Evolutionary conservation across 208 protist species (phyloP).

Genomic region (Trypanosomatidae sp.): DNA sequence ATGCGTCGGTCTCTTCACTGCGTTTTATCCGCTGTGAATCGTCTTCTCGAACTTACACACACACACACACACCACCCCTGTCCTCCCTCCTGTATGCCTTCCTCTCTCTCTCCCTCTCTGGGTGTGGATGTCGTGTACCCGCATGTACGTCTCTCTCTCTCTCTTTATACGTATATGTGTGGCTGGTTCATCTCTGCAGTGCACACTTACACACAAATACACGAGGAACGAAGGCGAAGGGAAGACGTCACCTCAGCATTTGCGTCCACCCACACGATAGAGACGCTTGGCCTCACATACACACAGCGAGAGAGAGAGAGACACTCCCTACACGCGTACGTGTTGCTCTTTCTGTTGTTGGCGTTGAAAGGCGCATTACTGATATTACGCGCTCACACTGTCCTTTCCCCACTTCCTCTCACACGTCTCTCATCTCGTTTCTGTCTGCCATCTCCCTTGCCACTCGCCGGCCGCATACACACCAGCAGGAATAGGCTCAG

Average conservation of each 20-base stretch:
- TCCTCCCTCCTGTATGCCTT: not conserved
- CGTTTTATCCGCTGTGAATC: not conserved
- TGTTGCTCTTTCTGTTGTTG: not conserved
- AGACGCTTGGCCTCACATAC: not conserved
- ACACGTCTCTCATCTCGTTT: not conserved
- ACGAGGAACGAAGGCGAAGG: not conserved
- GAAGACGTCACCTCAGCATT: not conserved
- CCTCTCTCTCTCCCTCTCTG: not conserved
- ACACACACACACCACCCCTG: not conserved
- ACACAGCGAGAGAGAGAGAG: too few species aligned
- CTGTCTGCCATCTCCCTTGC: not conserved
- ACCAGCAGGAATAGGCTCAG: not conserved
- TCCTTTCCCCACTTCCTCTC: not conserved
- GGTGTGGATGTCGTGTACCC: not conserved
- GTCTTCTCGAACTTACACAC: not conserved
- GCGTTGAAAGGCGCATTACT: not conserved
- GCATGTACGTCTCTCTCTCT: not conserved
- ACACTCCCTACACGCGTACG: not conserved
- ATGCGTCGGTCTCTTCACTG: not conserved
- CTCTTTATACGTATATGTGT: not conserved
- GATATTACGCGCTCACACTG: not conserved
- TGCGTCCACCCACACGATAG: not conserved
- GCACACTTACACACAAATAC: slow-evolving; percentile 1
- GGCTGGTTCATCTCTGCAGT: not conserved
- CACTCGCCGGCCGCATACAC: not conserved